Evolutionary conservation across 192 early-diverging fungal genomes (phyloP).

Genomic region (Bifiguratus adelaidae): DNA sequence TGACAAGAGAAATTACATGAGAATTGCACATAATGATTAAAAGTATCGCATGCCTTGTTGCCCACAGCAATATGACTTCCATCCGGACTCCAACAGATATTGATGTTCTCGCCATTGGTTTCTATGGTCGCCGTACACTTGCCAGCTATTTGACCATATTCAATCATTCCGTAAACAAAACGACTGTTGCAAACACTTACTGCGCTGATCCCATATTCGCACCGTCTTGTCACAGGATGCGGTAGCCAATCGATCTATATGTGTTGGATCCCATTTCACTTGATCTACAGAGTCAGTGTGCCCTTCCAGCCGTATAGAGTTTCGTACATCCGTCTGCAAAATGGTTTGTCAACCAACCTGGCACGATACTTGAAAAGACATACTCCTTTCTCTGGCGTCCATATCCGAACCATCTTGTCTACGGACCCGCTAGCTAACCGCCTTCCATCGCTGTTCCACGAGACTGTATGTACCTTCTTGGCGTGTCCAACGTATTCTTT

Average conservation of each 20-base stretch:
- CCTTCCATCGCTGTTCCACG: conserved; percentile 62
- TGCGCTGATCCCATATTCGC: conserved; percentile 71
- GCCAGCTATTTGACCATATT: conserved; percentile 16
- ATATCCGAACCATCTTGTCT: conserved; percentile 64
- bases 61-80: conserved; percentile 72
- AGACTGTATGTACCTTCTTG: conserved; percentile 57
- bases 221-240: conserved; percentile 71
- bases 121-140: conserved; percentile 43
- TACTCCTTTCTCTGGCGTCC: conserved; percentile 50
- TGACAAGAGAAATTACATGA: conserved; percentile 12
- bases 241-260: conserved; percentile 59
- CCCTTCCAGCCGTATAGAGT: conserved; percentile 54
- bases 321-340: conserved; percentile 37
- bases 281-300: conserved; percentile 75
- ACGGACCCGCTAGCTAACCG: conserved; percentile 62
- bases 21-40: not conserved
- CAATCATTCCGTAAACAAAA: not conserved
- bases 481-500: conserved; percentile 42
- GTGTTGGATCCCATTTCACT: conserved; percentile 66
- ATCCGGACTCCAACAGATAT: conserved; percentile 74
- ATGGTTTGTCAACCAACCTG: not conserved
- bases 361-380: conserved; percentile 3
- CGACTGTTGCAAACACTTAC: conserved; percentile 21
- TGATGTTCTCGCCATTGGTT: conserved; percentile 77
- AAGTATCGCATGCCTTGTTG: conserved; percentile 49